phyloP scores from a whole-genome alignment of 352 stramenopile genomes.

The Pilasporangium apinafurcum region DNA sequence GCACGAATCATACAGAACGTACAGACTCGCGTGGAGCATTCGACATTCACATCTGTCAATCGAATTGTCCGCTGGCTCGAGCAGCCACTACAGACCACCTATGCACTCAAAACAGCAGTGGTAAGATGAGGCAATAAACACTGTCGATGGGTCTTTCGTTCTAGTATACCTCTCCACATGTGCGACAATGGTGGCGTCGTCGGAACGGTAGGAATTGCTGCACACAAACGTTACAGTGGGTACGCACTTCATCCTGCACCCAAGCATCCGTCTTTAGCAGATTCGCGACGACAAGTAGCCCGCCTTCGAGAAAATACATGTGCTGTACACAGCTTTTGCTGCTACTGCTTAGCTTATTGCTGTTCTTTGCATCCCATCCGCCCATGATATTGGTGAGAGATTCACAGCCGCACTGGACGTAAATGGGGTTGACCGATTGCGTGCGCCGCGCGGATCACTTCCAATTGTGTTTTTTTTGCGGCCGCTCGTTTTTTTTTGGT shows the following conservation, averaged over 20 bases:
- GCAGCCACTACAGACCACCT: constrained; percentile 58
- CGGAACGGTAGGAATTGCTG: constrained; percentile 79
- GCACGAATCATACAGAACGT: constrained; percentile 79
- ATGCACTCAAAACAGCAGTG: background rate
- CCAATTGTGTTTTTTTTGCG: background rate
- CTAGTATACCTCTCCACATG: too few species aligned
- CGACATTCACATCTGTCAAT: constrained; percentile 73
- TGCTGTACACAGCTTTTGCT: constrained; percentile 17
- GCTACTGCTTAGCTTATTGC: background rate
- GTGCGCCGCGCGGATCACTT: background rate
- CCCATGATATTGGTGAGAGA: too few species aligned
- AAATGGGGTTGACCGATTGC: too few species aligned
- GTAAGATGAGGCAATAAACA: background rate
- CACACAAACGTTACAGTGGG: constrained; percentile 76
- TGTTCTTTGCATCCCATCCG: background rate
- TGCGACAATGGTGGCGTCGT: constrained; percentile 72
- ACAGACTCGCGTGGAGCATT: constrained; percentile 69
- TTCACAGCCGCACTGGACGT: too few species aligned
- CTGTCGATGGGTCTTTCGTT: too few species aligned
- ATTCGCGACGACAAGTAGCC: constrained; percentile 61
- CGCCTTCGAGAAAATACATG: constrained; percentile 76
- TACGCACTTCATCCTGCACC: constrained; percentile 61
- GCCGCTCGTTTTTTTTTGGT: background rate
- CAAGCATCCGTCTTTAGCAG: constrained; percentile 61
- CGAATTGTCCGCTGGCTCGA: constrained; percentile 67